Evolutionary conservation across 1,139 yeast genomes (phyloP).

Genomic region (Yamadazyma sp.): DNA sequence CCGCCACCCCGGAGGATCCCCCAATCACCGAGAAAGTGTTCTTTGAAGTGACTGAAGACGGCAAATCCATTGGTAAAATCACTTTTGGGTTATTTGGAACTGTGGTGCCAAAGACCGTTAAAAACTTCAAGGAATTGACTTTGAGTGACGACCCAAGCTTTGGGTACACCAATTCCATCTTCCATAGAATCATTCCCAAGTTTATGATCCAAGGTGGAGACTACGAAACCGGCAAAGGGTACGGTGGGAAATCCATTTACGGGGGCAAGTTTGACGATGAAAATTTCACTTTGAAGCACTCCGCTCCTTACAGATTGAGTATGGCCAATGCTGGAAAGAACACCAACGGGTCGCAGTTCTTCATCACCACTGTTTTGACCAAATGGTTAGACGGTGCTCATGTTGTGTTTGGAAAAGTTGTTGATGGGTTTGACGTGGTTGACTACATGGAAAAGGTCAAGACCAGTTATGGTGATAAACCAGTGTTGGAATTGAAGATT

Average conservation of each 20-base stretch:
- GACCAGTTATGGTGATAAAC: conserved; percentile 51
- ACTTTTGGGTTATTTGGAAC: conserved; percentile 71
- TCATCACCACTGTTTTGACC: conserved; percentile 62
- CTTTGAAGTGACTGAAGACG: conserved; percentile 85
- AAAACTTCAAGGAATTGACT: conserved; percentile 59
- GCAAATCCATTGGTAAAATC: conserved; percentile 64
- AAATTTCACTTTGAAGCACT: conserved; percentile 57
- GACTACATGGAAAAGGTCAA: conserved; percentile 54
- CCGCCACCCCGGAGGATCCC: conserved; percentile 49
- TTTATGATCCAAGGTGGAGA: conserved; percentile 69
- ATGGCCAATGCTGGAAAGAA: conserved; percentile 68
- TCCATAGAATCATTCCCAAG: conserved; percentile 58
- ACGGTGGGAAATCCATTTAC: conserved; percentile 60
- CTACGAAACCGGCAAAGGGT: conserved; percentile 58
- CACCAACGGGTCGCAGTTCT: conserved; percentile 67
- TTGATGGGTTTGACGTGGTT: conserved; percentile 67
- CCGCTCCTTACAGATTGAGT: conserved; percentile 56
- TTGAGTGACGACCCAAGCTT: conserved; percentile 58
- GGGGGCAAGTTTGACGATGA: conserved; percentile 60
- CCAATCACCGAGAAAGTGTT: conserved; percentile 73
- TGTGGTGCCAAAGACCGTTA: conserved; percentile 60
- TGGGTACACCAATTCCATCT: conserved; percentile 49
- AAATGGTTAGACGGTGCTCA: conserved; percentile 67
- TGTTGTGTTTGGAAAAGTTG: conserved; percentile 80
- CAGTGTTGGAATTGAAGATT: conserved; percentile 52